Evolutionary conservation across 257 asterid genomes (phyloP).

Genomic region (Nicotiana obtusifolia): DNA sequence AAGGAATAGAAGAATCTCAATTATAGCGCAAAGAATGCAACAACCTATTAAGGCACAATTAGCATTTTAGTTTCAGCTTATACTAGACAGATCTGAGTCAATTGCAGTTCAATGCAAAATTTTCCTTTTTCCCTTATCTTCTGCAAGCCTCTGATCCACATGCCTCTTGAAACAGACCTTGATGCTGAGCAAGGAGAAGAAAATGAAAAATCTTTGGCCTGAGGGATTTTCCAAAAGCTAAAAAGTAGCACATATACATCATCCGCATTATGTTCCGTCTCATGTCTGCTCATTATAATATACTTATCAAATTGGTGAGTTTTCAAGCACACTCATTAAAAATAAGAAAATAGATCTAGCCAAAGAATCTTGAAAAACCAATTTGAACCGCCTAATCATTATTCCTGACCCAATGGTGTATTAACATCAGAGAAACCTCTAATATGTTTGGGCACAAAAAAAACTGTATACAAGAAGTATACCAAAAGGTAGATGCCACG

Average conservation of each 20-base stretch:
- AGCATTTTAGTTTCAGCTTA: conserved; percentile 6
- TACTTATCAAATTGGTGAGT: background rate
- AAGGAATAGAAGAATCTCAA: background rate
- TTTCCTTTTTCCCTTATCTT: background rate
- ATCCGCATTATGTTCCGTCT: background rate
- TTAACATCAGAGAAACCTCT: background rate
- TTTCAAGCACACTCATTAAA: background rate
- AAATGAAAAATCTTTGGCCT: background rate
- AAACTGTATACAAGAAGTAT: background rate
- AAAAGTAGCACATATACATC: background rate
- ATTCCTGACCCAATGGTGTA: background rate
- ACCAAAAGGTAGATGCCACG: background rate
- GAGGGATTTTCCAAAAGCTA: background rate
- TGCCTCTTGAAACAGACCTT: background rate
- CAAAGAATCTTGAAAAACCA: background rate
- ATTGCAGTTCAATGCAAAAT: background rate
- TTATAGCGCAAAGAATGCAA: background rate
- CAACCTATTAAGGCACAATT: background rate
- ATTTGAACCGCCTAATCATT: background rate
- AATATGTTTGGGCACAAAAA: background rate
- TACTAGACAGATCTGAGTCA: background rate
- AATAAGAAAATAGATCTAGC: background rate
- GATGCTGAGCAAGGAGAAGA: background rate
- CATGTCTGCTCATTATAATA: background rate
- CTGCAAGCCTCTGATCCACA: background rate